Evolutionary conservation across 345 rosid genomes (phyloP).

Genomic region (Citrus cavaleriei): DNA sequence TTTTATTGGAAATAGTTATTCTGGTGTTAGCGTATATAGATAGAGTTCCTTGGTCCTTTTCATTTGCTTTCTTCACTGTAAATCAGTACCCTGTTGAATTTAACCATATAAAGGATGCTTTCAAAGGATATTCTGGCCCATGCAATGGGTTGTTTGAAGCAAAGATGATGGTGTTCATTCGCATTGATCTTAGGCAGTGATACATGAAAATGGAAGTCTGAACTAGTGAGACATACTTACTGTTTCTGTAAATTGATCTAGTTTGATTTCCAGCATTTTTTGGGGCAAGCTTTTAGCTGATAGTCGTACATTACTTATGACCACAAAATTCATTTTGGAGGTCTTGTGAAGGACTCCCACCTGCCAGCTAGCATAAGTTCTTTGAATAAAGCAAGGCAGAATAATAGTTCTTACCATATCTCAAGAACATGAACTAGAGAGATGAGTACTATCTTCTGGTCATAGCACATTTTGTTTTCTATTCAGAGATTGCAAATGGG

Average conservation of each 20-base stretch:
- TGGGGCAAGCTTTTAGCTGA: neutral
- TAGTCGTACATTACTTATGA: neutral
- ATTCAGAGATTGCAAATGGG: conserved; percentile 76
- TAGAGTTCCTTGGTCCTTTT: neutral
- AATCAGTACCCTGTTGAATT: neutral
- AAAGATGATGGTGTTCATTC: neutral
- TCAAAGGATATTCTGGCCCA: neutral
- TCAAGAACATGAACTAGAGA: neutral
- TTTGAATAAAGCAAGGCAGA: neutral
- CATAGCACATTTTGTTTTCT: conserved; percentile 7
- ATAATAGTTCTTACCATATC: neutral
- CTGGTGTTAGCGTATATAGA: neutral
- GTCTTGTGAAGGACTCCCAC: neutral
- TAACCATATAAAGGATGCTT: neutral
- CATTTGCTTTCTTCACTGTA: neutral
- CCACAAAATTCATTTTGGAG: neutral
- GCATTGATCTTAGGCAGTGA: neutral
- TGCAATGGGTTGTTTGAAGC: neutral
- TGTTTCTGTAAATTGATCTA: neutral
- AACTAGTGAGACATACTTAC: neutral
- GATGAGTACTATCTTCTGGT: neutral
- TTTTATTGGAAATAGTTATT: neutral
- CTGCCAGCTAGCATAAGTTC: neutral
- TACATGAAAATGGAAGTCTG: neutral
- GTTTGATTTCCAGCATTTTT: neutral